These are phyloP conservation scores for Henningerozyma blattae DNA, from an alignment of 805 yeast genomes.

Conservation along the genomic window DNA sequence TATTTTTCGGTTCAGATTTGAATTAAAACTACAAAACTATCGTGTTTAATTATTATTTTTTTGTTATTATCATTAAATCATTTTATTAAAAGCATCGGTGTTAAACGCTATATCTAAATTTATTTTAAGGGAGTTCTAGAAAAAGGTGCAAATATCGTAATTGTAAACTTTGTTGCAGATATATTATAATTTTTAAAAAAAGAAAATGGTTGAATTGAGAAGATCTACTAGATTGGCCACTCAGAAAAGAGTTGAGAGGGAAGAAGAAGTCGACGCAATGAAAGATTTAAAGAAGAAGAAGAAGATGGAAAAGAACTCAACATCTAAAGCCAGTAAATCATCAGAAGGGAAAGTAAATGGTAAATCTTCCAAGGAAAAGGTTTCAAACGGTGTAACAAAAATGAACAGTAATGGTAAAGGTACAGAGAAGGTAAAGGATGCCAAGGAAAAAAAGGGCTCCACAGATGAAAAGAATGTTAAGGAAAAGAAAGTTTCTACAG, in stretches of 20 bases:
- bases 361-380: constrained; percentile 11
- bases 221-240: constrained; percentile 20
- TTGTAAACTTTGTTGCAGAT: too few relatives aligned
- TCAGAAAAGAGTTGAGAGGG: constrained; percentile 5
- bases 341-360: constrained; percentile 13
- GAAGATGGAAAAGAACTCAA: background rate
- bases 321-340: constrained; percentile 3
- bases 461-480: background rate
- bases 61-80: too few relatives aligned
- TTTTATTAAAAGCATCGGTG: too few relatives aligned
- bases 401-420: background rate
- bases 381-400: constrained; percentile 3
- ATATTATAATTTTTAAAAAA: too few relatives aligned
- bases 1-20: too few relatives aligned
- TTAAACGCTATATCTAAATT: too few relatives aligned
- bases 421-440: constrained; percentile 9
- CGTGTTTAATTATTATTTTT: too few relatives aligned
- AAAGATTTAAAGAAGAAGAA: constrained; percentile 1
- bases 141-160: too few relatives aligned
- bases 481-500: background rate
- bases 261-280: constrained; percentile 2
- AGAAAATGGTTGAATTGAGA: constrained; percentile 15
- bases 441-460: constrained; percentile 4
- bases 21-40: too few relatives aligned
- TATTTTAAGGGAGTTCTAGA: too few relatives aligned